These are phyloP conservation scores for Podospora pseudoanserina DNA, from an alignment of 495 filamentous ascomycete genomes.

Conservation along the genomic window DNA sequence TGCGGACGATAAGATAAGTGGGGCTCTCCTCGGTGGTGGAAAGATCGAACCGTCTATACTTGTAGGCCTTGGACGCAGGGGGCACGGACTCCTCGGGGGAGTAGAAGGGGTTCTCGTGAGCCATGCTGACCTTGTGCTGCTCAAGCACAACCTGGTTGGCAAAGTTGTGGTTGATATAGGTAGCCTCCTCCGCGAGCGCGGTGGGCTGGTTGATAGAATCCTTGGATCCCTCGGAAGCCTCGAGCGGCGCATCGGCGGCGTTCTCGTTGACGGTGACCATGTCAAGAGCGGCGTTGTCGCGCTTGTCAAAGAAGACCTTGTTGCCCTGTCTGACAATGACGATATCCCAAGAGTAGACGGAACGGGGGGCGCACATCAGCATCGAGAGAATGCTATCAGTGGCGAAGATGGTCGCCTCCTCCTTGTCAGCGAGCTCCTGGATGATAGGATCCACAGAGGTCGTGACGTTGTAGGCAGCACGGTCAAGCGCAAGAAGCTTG, in stretches of 20 bases:
- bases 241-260: slow-evolving; percentile 90
- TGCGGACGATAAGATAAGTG: slow-evolving; percentile 84
- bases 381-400: slow-evolving; percentile 96
- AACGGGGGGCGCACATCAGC: slow-evolving; percentile 96
- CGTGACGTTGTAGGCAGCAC: slow-evolving; percentile 95
- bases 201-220: slow-evolving; percentile 88
- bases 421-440: slow-evolving; percentile 92
- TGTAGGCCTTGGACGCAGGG: slow-evolving; percentile 92
- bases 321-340: slow-evolving; percentile 84
- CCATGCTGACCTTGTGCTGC: slow-evolving; percentile 70
- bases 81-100: slow-evolving; percentile 86
- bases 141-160: slow-evolving; percentile 89
- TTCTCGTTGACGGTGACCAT: slow-evolving; percentile 99
- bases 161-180: slow-evolving; percentile 99
- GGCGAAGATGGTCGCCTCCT: slow-evolving; percentile 95
- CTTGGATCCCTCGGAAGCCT: slow-evolving; percentile 87
- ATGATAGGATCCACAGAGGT: slow-evolving; percentile 94
- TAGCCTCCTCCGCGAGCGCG: slow-evolving; percentile 91
- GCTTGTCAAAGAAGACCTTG: slow-evolving; percentile 98
- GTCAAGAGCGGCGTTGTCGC: slow-evolving; percentile 87
- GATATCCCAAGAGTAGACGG: slow-evolving; percentile 96
- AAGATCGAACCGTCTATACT: slow-evolving; percentile 94
- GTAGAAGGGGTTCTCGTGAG: slow-evolving; percentile 95
- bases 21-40: slow-evolving; percentile 90
- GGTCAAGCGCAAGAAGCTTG: slow-evolving; percentile 81